Evolutionary conservation across 1,284 basidiomycete species (phyloP).

Genomic region (Papiliotrema terrestris): DNA sequence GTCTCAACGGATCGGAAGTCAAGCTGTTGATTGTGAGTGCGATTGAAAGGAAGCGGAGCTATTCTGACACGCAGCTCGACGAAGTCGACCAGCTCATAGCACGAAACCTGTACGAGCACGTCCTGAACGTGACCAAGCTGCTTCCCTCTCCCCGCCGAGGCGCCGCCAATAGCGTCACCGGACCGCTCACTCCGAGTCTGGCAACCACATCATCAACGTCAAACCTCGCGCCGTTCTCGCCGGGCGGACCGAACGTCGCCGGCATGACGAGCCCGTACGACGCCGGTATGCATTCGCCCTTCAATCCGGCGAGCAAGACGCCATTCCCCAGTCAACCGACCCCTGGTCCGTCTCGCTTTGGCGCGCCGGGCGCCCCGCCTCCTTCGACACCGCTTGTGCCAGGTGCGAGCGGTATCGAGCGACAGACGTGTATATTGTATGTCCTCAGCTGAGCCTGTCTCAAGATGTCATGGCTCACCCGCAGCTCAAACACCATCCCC

Average conservation of each 20-base stretch:
- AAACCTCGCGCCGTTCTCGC: slow-evolving; percentile 32
- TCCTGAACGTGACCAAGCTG: slow-evolving; percentile 84
- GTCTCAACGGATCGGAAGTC: slow-evolving; percentile 71
- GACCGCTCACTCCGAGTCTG: slow-evolving; percentile 24
- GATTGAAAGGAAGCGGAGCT: background rate
- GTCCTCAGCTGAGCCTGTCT: slow-evolving; percentile 5
- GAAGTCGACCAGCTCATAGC: slow-evolving; percentile 93
- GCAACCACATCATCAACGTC: background rate
- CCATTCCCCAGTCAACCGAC: slow-evolving; percentile 54
- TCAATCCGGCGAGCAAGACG: slow-evolving; percentile 52
- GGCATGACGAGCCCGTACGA: slow-evolving; percentile 45
- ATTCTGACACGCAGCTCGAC: slow-evolving; percentile 57
- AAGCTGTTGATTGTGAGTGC: slow-evolving; percentile 68
- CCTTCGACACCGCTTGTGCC: slow-evolving; percentile 5
- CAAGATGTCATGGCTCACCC: background rate
- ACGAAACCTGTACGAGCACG: slow-evolving; percentile 90
- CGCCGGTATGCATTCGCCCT: slow-evolving; percentile 51
- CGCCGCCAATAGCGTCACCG: slow-evolving; percentile 1
- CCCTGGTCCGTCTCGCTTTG: slow-evolving; percentile 24
- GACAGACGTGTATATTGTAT: slow-evolving; percentile 87
- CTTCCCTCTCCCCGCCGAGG: slow-evolving; percentile 79
- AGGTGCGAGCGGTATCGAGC: slow-evolving; percentile 53
- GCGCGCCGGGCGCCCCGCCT: slow-evolving; percentile 5
- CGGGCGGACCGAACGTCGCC: slow-evolving; percentile 20
- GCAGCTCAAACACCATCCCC: slow-evolving; percentile 57